Percentiles rank a stretch among this genome's conserved stretches.
Evolutionary conservation across 1,139 yeast genomes (phyloP).

Genomic region (Tardiomyces blankii): DNA sequence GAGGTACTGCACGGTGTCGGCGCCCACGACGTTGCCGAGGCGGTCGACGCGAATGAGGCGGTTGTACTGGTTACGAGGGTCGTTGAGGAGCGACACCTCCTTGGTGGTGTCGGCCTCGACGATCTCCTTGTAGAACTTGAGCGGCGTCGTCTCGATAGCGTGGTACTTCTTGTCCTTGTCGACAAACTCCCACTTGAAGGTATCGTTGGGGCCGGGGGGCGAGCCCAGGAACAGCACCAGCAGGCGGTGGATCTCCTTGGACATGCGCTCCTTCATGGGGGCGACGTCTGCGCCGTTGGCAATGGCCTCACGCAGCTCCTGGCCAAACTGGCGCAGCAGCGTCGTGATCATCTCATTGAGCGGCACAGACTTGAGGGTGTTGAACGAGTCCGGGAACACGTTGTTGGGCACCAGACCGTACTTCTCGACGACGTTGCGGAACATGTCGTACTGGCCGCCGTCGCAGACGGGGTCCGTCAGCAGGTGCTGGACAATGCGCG

Average conservation of each 20-base stretch:
- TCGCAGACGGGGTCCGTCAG: slow-evolving; percentile 56
- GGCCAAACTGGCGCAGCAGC: slow-evolving; percentile 65
- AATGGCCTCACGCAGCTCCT: slow-evolving; percentile 43
- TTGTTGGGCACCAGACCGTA: slow-evolving; percentile 71
- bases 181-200: slow-evolving; percentile 59
- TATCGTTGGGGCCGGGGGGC: slow-evolving; percentile 63
- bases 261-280: slow-evolving; percentile 37
- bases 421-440: slow-evolving; percentile 58
- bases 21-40: slow-evolving; percentile 60
- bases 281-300: slow-evolving; percentile 22
- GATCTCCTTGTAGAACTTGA: slow-evolving; percentile 46
- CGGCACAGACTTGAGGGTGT: slow-evolving; percentile 45
- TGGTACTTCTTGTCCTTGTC: slow-evolving; percentile 61
- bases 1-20: slow-evolving; percentile 56
- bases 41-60: slow-evolving; percentile 58
- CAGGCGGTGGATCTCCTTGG: slow-evolving; percentile 51
- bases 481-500: slow-evolving; percentile 54
- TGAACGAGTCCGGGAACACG: slow-evolving; percentile 59
- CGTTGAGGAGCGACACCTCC: slow-evolving; percentile 61
- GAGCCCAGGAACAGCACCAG: slow-evolving; percentile 59
- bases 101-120: slow-evolving; percentile 41
- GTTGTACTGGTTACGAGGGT: slow-evolving; percentile 63
- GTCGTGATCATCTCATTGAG: slow-evolving; percentile 54
- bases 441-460: slow-evolving; percentile 86
- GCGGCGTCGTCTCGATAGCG: slow-evolving; percentile 46